phyloP scores from a whole-genome alignment of 306 rosid genomes.

The Amphicarpaea edgeworthii region DNA sequence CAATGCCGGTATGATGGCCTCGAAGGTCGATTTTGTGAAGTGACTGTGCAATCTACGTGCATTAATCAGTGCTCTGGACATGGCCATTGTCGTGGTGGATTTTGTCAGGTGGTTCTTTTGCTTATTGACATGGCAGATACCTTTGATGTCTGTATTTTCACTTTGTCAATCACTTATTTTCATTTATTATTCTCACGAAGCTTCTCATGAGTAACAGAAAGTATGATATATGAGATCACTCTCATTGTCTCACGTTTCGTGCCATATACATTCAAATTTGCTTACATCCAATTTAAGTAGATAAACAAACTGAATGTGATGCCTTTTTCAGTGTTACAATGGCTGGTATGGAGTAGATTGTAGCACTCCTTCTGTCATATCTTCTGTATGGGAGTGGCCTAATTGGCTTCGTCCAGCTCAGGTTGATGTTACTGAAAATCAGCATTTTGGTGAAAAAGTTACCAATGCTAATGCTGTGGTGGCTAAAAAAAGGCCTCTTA shows the following conservation, averaged over 20 bases:
- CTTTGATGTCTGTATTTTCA: constrained; percentile 13
- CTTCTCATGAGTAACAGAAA: constrained; percentile 9
- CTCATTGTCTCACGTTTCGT: neutral
- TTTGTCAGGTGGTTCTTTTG: constrained; percentile 71
- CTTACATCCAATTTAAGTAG: constrained; percentile 15
- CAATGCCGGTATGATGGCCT: constrained; percentile 83
- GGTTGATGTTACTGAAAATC: constrained; percentile 63
- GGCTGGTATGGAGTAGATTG: constrained; percentile 98
- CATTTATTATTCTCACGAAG: constrained; percentile 23
- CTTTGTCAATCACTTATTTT: neutral
- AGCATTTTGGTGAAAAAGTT: constrained; percentile 42
- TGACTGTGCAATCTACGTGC: constrained; percentile 70
- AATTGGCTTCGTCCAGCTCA: constrained; percentile 85
- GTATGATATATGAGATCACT: neutral
- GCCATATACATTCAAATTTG: neutral
- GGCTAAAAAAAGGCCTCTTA: constrained; percentile 80
- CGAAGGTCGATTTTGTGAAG: constrained; percentile 78
- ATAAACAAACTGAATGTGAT: constrained; percentile 48
- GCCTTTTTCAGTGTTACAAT: constrained; percentile 72
- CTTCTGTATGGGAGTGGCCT: constrained; percentile 86
- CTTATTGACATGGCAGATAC: constrained; percentile 4
- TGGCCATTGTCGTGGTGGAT: constrained; percentile 88
- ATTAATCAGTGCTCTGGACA: constrained; percentile 89
- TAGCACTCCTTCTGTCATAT: constrained; percentile 76
- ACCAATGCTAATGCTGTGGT: constrained; percentile 62